Evolutionary conservation across 257 asterid genomes (phyloP).

Genomic region (Solanum clarkiae): DNA sequence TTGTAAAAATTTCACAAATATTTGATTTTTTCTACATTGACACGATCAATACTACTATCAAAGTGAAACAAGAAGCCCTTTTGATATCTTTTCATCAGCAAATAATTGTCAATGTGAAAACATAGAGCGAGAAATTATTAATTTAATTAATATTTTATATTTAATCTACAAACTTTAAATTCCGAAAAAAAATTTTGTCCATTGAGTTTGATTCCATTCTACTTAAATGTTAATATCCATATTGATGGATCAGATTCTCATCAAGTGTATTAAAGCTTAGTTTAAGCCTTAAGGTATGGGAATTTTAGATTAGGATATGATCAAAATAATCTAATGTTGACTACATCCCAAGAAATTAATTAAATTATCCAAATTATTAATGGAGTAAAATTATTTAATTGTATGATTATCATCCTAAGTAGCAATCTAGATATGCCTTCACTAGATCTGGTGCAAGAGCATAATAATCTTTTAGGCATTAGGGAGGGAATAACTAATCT

Average conservation of each 20-base stretch:
- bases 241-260: not conserved
- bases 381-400: not conserved
- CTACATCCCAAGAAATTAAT: not conserved
- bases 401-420: not conserved
- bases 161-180: not conserved
- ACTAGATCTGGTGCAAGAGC: not conserved
- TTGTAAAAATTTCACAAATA: no score
- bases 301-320: not conserved
- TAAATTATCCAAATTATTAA: not conserved
- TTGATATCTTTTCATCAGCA: no score
- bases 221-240: not conserved
- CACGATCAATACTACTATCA: no score
- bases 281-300: not conserved
- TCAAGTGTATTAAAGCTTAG: not conserved
- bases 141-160: no score
- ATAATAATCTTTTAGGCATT: not conserved
- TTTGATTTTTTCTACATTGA: no score
- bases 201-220: not conserved
- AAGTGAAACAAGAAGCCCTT: no score
- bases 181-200: not conserved
- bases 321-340: not conserved
- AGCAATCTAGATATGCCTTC: not conserved
- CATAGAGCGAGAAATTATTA: no score
- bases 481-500: not conserved
- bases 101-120: no score